These are phyloP conservation scores for Dictyostelium firmibasis DNA, from an alignment of 78 protist genomes.

Conservation along the genomic window DNA sequence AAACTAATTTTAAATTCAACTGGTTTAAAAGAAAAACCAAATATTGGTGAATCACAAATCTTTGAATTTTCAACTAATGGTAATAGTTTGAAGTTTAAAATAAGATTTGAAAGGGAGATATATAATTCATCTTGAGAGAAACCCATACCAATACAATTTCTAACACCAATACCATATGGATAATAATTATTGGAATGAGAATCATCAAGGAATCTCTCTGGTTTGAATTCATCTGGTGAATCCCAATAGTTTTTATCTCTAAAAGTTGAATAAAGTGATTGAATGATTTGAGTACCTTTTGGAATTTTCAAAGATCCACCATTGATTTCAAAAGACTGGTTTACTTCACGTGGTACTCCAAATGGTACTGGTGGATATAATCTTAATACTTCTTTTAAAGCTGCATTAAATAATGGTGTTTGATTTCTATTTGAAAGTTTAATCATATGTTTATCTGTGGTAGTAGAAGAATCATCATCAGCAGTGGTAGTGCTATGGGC, in stretches of 20 bases:
- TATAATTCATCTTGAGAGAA: conserved; percentile 52
- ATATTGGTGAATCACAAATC: conserved; percentile 8
- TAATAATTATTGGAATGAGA: neutral
- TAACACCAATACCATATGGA: conserved; percentile 46
- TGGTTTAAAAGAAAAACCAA: conserved; percentile 7
- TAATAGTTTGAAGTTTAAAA: conserved; percentile 18
- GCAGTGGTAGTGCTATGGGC: no score
- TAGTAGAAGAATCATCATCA: no score
- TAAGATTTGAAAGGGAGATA: neutral
- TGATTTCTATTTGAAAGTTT: neutral
- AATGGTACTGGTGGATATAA: neutral
- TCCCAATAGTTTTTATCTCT: neutral
- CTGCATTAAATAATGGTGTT: conserved; percentile 33
- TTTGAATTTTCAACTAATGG: neutral
- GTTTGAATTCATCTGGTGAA: neutral
- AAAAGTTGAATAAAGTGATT: neutral
- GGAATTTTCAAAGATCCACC: neutral
- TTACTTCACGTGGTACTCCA: conserved; percentile 30
- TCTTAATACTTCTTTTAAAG: neutral
- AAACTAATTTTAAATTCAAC: neutral
- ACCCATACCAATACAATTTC: conserved; percentile 40
- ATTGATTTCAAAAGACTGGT: neutral
- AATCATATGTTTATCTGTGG: neutral
- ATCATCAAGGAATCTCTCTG: conserved; percentile 30
- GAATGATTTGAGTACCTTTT: neutral